Conservation (phyloP, 371 early-diverging fungal species). For the Syncephalis plumigaleata region DNA sequence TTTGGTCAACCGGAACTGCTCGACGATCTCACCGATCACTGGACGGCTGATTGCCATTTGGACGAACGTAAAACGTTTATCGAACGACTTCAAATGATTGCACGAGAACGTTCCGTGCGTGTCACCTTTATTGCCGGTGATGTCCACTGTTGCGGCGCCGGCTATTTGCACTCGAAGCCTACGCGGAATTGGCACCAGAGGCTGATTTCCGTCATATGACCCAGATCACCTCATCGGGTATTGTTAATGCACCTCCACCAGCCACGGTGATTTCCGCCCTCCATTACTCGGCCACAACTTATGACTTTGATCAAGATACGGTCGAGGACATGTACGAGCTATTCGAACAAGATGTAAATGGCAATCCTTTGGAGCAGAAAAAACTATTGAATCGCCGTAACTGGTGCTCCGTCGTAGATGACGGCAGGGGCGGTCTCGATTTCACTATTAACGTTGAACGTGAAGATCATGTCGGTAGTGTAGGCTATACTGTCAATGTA, state of each 20-base stretch:
- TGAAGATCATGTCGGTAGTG: neutral
- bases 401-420: slow-evolving; percentile 2
- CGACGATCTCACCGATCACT: slow-evolving; percentile 64
- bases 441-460: neutral
- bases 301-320: slow-evolving; percentile 17
- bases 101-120: slow-evolving; percentile 38
- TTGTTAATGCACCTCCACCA: slow-evolving; percentile 36
- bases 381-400: slow-evolving; percentile 20
- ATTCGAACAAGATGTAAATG: slow-evolving; percentile 26
- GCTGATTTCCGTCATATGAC: slow-evolving; percentile 52
- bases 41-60: slow-evolving; percentile 39
- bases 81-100: slow-evolving; percentile 37
- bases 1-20: slow-evolving; percentile 70
- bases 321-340: slow-evolving; percentile 25
- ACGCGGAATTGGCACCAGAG: slow-evolving; percentile 11
- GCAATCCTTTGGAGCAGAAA: slow-evolving; percentile 11
- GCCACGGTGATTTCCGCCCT: slow-evolving; percentile 15
- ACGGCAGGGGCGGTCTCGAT: too few species aligned
- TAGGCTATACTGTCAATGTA: slow-evolving; percentile 1
- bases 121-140: slow-evolving; percentile 74
- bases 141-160: slow-evolving; percentile 69
- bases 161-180: slow-evolving; percentile 17
- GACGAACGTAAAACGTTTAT: slow-evolving; percentile 50
- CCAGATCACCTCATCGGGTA: slow-evolving; percentile 60
- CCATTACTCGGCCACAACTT: slow-evolving; percentile 15